Evolutionary conservation across 768 basidiomycete species (phyloP).

Genomic region (Termitomyces sp.): DNA sequence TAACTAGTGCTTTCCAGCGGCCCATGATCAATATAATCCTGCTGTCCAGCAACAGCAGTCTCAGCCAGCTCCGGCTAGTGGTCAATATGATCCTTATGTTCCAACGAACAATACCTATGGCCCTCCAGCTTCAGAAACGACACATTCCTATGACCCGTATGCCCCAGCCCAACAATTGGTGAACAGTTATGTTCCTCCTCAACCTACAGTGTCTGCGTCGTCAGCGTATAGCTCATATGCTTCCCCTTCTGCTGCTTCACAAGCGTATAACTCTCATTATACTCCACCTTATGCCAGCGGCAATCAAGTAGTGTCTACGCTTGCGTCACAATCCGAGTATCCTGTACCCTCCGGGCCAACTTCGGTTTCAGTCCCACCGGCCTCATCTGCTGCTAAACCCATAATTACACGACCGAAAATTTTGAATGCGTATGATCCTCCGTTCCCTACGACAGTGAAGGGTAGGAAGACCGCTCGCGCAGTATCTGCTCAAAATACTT

Average conservation of each 20-base stretch:
- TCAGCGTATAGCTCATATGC: conserved; percentile 14
- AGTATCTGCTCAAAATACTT: conserved; percentile 12
- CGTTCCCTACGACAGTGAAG: conserved; percentile 49
- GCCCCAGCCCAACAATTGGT: conserved; percentile 13
- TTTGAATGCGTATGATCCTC: conserved; percentile 74
- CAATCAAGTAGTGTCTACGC: conserved; percentile 8
- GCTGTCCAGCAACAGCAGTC: conserved; percentile 4
- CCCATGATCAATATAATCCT: conserved; percentile 10
- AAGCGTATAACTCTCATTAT: conserved; percentile 15
- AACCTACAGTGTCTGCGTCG: conserved; percentile 1
- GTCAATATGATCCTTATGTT: conserved; percentile 31
- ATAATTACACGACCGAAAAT: conserved; percentile 58
- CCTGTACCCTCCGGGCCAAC: background rate
- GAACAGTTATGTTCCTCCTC: conserved; percentile 5
- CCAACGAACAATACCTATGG: conserved; percentile 18
- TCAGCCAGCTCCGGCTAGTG: conserved; percentile 4
- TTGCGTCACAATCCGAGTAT: conserved; percentile 4
- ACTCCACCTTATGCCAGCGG: conserved; percentile 12
- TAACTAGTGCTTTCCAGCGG: conserved; percentile 4
- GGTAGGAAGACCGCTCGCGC: conserved; percentile 23
- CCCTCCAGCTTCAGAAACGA: conserved; percentile 6
- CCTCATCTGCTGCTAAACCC: conserved; percentile 36
- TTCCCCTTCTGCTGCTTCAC: conserved; percentile 13
- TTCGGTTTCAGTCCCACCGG: conserved; percentile 14
- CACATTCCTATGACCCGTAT: conserved; percentile 21